Conservation (phyloP, 164 flowering plant species). For the Houttuynia cordata region DNA sequence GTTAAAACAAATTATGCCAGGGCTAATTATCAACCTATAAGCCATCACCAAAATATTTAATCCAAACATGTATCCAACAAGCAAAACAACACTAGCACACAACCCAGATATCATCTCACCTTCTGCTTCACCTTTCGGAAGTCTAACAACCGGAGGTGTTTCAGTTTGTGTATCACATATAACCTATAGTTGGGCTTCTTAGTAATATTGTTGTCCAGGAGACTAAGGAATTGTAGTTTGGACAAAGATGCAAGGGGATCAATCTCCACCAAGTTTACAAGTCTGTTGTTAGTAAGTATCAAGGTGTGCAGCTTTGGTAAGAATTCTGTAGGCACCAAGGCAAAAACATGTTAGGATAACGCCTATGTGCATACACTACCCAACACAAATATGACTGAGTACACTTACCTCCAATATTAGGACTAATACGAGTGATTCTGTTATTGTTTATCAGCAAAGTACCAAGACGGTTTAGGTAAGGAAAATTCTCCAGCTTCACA, state of each 20-base stretch:
- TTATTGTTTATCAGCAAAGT: constrained; percentile 76
- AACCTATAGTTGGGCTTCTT: constrained; percentile 85
- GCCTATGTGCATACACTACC: neutral
- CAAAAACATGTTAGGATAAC: neutral
- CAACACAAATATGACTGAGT: neutral
- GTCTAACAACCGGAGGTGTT: constrained; percentile 71
- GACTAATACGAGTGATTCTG: constrained; percentile 82
- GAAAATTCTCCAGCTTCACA: constrained; percentile 92
- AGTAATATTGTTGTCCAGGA: constrained; percentile 77
- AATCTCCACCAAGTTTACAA: constrained; percentile 85
- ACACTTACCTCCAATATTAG: constrained; percentile 67
- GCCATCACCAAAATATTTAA: too few relatives aligned
- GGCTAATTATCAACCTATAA: too few relatives aligned
- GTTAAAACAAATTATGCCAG: too few relatives aligned
- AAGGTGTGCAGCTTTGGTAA: constrained; percentile 81
- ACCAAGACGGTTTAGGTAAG: constrained; percentile 65
- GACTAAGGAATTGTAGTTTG: constrained; percentile 69
- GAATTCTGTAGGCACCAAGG: constrained; percentile 46
- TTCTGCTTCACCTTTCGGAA: constrained; percentile 83
- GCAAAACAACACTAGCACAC: neutral
- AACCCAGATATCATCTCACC: constrained; percentile 25
- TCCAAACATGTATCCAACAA: too few relatives aligned
- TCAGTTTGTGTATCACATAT: constrained; percentile 81
- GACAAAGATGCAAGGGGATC: constrained; percentile 89
- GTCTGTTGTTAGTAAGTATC: constrained; percentile 87